Conservation (phyloP, 768 basidiomycete genomes). For the Podaxis pistillaris region DNA sequence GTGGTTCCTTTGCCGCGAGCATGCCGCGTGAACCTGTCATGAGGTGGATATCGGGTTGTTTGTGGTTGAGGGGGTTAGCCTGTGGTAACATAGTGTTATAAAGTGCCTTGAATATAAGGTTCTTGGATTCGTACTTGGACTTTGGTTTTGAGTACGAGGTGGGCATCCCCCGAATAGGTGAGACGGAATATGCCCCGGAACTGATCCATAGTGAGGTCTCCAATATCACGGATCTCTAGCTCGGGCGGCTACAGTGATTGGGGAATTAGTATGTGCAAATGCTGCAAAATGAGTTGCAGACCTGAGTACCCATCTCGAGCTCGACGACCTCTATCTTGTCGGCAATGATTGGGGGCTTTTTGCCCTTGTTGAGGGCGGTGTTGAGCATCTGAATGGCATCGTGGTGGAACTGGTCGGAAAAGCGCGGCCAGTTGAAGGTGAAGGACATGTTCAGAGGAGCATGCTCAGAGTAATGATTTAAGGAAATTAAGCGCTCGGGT, state of each 20-base stretch:
- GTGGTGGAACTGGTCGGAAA: slow-evolving; percentile 94
- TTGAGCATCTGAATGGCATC: slow-evolving; percentile 98
- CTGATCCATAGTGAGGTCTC: slow-evolving; percentile 92
- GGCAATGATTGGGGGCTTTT: slow-evolving; percentile 95
- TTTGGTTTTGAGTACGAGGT: slow-evolving; percentile 85
- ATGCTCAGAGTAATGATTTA: slow-evolving; percentile 8
- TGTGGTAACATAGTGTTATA: slow-evolving; percentile 26
- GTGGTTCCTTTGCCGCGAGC: slow-evolving; percentile 91
- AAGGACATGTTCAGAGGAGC: slow-evolving; percentile 61
- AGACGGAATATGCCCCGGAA: slow-evolving; percentile 96
- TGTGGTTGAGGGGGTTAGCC: slow-evolving; percentile 95
- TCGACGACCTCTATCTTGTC: slow-evolving; percentile 98
- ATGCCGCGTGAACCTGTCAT: slow-evolving; percentile 83
- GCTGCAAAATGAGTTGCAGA: slow-evolving; percentile 30
- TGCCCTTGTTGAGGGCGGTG: slow-evolving; percentile 94
- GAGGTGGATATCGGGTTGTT: slow-evolving; percentile 86
- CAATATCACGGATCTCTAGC: slow-evolving; percentile 95
- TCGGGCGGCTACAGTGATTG: slow-evolving; percentile 76
- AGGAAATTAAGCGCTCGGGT: slow-evolving; percentile 15
- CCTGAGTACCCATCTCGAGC: slow-evolving; percentile 98
- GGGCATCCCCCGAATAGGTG: slow-evolving; percentile 92
- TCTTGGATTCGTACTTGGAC: slow-evolving; percentile 65
- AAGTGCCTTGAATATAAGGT: neutral
- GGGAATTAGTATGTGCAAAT: slow-evolving; percentile 5
- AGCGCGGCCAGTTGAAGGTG: slow-evolving; percentile 94